Evolutionary conservation across 306 rosid genomes (phyloP), one percentile per base, ranked within the genome.

Genomic region (Glycine tomentella): DNA sequence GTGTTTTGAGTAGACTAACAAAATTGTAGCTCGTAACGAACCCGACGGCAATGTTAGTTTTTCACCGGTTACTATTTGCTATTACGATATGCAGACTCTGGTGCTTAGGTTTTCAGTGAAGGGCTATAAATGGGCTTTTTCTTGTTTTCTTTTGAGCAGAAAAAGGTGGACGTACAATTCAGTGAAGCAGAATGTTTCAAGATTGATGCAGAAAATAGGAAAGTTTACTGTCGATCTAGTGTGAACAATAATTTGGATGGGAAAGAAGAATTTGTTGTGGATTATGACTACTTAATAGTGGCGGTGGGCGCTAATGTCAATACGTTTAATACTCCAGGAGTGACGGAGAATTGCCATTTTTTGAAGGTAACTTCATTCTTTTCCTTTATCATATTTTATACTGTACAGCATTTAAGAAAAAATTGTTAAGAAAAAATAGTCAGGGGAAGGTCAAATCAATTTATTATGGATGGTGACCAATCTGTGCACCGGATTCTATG

Each of bases 311-410:
- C 99, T 40, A 90, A 84, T 84, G 99, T 95, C 69, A 95, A 95
- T 72, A 95, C 99, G 62, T 95, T 95, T 84, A 95, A 95, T 64
- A 95, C 99, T 64, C 99, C 99, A 52, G 99, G 99, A 48, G 99
- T 95, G 61, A 80, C 69, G 69, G 99, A 95, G 86, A 86, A 95
- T 83, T 95, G 99, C 79, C 99, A 93, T 72, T 95, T 95, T 85
- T 86, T 95, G 86, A 95, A 95, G 97, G 99, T 95, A 67, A 31
- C 11, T 69, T 20, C 36, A 50, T 42, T 80, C 51, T 49, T 71
- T 49, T 40, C 36, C 69, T 59, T 80, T 69, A 44, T 7, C 16
- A 58, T 34, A 13, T 68, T 53, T 56, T 16, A 62, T 46, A 6
- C 8, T 2, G 20, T 38, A 8, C 52, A 38, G 16, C 46, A 51